A percentile compares a stretch with the other conserved stretches of the same genome.
These are phyloP conservation scores for Pulveroboletus sp. DNA, from an alignment of 768 basidiomycete species.

Conservation along the genomic window DNA sequence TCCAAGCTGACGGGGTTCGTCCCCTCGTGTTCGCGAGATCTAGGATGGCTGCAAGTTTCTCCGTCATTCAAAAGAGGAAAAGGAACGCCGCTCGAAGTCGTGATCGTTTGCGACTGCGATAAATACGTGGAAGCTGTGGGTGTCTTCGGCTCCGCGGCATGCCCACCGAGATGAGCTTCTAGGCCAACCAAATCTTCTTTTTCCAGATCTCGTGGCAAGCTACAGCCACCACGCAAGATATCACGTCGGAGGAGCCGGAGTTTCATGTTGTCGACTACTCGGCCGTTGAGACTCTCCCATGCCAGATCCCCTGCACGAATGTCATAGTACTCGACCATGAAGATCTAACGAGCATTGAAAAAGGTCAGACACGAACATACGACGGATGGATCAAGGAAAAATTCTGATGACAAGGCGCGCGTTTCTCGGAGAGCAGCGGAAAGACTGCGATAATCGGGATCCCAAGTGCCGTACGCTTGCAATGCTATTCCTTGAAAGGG, in stretches of 20 bases:
- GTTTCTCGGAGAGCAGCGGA: constrained; percentile 6
- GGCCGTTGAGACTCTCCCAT: constrained; percentile 46
- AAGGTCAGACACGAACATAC: constrained; percentile 13
- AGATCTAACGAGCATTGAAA: constrained; percentile 33
- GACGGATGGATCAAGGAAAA: constrained; percentile 1
- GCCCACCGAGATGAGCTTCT: constrained; percentile 32
- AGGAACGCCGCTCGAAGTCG: constrained; percentile 22
- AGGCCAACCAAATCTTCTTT: constrained; percentile 25
- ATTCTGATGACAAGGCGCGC: neutral
- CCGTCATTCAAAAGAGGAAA: constrained; percentile 26
- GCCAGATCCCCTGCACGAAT: constrained; percentile 56
- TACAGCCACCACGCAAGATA: constrained; percentile 18
- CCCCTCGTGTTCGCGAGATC: constrained; percentile 22
- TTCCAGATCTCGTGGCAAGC: constrained; percentile 23
- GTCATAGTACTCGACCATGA: constrained; percentile 68
- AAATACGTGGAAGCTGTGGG: constrained; percentile 34
- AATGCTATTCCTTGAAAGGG: neutral
- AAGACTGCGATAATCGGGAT: constrained; percentile 2
- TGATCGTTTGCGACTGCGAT: constrained; percentile 29
- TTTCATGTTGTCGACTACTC: constrained; percentile 49
- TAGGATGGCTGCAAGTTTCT: constrained; percentile 15
- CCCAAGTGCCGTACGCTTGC: neutral
- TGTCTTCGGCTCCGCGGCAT: constrained; percentile 37
- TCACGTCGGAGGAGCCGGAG: constrained; percentile 43
- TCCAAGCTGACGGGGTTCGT: constrained; percentile 8